Evolutionary conservation across 164 flowering plant genomes (phyloP).

Genomic region (Dillenia suffruticosa): DNA sequence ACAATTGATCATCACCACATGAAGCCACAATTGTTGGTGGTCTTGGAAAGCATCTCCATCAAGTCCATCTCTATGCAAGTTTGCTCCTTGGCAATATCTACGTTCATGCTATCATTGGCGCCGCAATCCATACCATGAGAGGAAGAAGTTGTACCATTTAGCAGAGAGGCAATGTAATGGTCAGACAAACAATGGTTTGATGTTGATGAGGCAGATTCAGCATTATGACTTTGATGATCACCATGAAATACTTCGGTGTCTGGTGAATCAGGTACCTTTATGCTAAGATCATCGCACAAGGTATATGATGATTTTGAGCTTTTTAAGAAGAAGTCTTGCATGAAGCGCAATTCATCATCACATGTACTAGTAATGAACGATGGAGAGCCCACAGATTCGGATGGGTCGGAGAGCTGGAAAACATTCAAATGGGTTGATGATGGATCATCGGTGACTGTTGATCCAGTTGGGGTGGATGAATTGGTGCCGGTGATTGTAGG

Average conservation of each 20-base stretch:
- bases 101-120: background rate
- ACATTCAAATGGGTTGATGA: conserved; percentile 7
- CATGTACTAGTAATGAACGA: conserved; percentile 16
- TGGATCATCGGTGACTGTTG: conserved; percentile 18
- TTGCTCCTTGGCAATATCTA: conserved; percentile 13
- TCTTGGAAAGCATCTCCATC: conserved; percentile 56
- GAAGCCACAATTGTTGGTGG: too few species aligned
- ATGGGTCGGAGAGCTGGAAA: conserved; percentile 12
- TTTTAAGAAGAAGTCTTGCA: conserved; percentile 31
- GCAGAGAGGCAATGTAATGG: conserved; percentile 37
- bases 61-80: conserved; percentile 52
- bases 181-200: conserved; percentile 33
- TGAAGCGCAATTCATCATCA: conserved; percentile 42
- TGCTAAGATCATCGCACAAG: background rate
- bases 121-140: conserved; percentile 5
- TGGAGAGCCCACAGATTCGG: conserved; percentile 23
- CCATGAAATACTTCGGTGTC: background rate
- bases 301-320: conserved; percentile 1
- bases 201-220: too few species aligned
- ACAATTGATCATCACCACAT: too few species aligned
- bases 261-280: background rate
- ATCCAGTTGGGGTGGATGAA: conserved; percentile 5
- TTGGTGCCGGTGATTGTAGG: conserved; percentile 1
- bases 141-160: conserved; percentile 30
- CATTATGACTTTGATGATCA: background rate